Evolutionary conservation across 257 asterid genomes (phyloP), one percentile per base, ranked within the genome.

Genomic region (Lithospermum erythrorhizon): DNA sequence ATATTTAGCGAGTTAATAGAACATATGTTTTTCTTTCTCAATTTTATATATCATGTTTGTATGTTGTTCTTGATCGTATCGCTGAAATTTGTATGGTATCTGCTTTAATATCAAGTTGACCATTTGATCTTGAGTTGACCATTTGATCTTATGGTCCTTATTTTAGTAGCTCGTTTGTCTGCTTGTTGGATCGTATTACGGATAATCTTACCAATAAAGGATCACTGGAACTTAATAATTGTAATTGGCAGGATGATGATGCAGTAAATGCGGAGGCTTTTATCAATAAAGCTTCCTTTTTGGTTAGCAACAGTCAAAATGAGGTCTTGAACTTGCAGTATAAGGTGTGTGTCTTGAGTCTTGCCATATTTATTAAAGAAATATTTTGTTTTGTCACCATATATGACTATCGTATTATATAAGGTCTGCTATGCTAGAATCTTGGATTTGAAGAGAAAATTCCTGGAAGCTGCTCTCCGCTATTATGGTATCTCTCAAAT

Each of bases 361-460:
- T n/a, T n/a, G n/a, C n/a, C n/a, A n/a, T n/a, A n/a, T n/a, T n/a
- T n/a, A n/a, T n/a, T n/a, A n/a, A n/a, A n/a, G n/a, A n/a, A n/a
- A n/a, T n/a, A n/a, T n/a, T n/a, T n/a, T n/a, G n/a, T 35, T 1
- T 13, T 1, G 15, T 41, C 48, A 11, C 49, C 18, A 11, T 41
- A 13, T 11, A 41, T 41, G 49, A 41, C 14, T 41, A 41, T 41
- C 49, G 2, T 45, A 53, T 66, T 61, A 22, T 69, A 51, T 62
- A 81, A 93, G 99, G 97, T 93, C 72, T 86, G 97, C 81, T 87
- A 89, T 79, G 99, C 97, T 56, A 89, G 97, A 72, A 84, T 87
- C 69, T 79, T 93, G 18, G 99, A 93, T 81, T 68, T 93, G 80
- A 93, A 93, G 84, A 85, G 99, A 72, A 89, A 93, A 78, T 93